Evolutionary conservation across 371 early-diverging fungal genomes (phyloP), one percentile per base, ranked within the genome.

Genomic region (Rhizopus sp.): DNA sequence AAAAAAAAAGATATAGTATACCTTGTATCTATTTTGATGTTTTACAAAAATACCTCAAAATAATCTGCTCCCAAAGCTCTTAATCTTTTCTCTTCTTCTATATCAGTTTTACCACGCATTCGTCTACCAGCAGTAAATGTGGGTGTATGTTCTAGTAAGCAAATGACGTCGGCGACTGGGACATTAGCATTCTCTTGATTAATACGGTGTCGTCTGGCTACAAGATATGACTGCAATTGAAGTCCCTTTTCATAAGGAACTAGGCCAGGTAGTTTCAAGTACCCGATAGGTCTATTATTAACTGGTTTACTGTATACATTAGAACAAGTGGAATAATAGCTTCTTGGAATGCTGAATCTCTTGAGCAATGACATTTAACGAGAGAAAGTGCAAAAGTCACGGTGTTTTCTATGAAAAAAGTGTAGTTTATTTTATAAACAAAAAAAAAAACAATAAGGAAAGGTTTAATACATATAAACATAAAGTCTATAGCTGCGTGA

Each of bases 101-200:
- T 57, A 16, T 69, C 66, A 12, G 80, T 70, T 30, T 73, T 77
- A 1, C 86, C 90, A 34, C 80, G 79, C 63, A 93, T 84, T 50
- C 98, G 74, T 44, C 95, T 85, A 0, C 98, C 98, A 34, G 92
- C 91, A 4, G 98, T 97, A 66, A 85, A 98, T 1, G 93, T 93
- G 4, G 94, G 94, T 3, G 86, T 72, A 63, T 96, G 97, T 71
- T 97, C 83, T 15, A 97, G 74, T 35, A 95, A 74, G n/a, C 93
- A 72, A 37, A 96, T 52, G 7, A 89, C 58, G 70, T 93, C 90
- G 9, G 66, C 52, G 12, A 41, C 45, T n/a, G 51, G 45, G 1
- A 31, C 38, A 23, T 53, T 41, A 3, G 50, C 32, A 3, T 35
- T 29, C 2, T 55, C 7, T 53, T 59, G 44, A 16, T 62, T 64